phyloP scores from a whole-genome alignment of 139 green algal genomes.

The Chlorella ohadii region DNA sequence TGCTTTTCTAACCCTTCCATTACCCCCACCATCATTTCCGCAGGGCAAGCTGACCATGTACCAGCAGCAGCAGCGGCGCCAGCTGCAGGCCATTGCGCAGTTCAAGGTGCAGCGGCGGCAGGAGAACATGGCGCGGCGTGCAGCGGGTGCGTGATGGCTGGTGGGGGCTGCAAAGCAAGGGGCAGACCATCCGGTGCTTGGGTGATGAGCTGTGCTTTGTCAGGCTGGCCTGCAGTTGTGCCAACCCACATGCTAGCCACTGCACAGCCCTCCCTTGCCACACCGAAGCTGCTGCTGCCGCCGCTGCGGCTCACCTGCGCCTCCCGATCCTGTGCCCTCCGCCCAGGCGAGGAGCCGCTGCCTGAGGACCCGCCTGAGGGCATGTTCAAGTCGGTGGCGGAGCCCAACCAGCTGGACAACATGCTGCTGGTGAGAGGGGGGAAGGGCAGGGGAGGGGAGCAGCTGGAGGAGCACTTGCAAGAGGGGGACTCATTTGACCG shows the following conservation, averaged over 20 bases:
- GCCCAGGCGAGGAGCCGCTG: conserved; percentile 84
- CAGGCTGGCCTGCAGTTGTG: too few relatives aligned
- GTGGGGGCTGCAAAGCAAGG: too few relatives aligned
- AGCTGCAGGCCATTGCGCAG: conserved; percentile 54
- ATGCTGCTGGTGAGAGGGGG: conserved; percentile 75
- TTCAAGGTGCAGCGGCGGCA: conserved; percentile 70
- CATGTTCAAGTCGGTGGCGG: conserved; percentile 87
- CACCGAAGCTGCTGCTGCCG: too few relatives aligned
- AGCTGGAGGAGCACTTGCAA: background rate
- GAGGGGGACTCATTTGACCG: too few relatives aligned
- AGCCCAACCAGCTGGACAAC: conserved; percentile 90
- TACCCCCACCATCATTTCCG: too few relatives aligned
- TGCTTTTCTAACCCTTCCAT: too few relatives aligned
- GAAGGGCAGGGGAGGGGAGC: background rate
- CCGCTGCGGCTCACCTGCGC: background rate
- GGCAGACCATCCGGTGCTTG: too few relatives aligned
- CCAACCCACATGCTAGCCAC: too few relatives aligned
- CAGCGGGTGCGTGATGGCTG: conserved; percentile 63
- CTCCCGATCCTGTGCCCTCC: background rate
- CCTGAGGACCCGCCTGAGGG: conserved; percentile 92
- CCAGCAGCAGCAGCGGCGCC: conserved; percentile 54
- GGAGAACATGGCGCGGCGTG: conserved; percentile 87
- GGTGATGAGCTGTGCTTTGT: too few relatives aligned
- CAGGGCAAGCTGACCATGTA: conserved; percentile 64
- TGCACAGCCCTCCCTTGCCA: too few relatives aligned